Percentiles rank a stretch among this genome's conserved stretches.
phyloP scores from a whole-genome alignment of 1,139 yeast species.

The Scheffersomyces parashehatae region DNA sequence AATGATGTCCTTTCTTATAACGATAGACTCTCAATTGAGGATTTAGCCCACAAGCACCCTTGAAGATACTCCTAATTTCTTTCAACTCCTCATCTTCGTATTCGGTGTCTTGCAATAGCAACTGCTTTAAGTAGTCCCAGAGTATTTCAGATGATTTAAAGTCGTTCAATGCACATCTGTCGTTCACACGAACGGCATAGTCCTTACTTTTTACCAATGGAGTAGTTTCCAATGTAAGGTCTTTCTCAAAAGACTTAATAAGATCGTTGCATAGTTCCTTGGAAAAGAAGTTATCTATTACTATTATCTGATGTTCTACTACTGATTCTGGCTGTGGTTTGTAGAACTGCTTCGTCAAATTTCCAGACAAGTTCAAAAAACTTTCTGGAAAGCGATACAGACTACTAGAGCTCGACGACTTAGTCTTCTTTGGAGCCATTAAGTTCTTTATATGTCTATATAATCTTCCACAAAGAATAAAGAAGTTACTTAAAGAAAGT shows the following conservation, averaged over 20 bases:
- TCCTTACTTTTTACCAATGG: slow-evolving; percentile 50
- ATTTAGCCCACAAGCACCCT: slow-evolving; percentile 50
- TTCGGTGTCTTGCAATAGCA: slow-evolving; percentile 32
- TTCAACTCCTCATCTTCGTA: slow-evolving; percentile 31
- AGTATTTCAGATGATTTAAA: slow-evolving; percentile 36
- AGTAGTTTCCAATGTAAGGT: slow-evolving; percentile 46
- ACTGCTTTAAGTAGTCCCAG: slow-evolving; percentile 43
- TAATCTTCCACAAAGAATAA: too few relatives aligned
- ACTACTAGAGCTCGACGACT: not conserved
- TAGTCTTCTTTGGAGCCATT: slow-evolving; percentile 12
- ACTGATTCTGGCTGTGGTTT: slow-evolving; percentile 35
- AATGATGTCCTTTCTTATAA: slow-evolving; percentile 59
- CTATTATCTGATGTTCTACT: slow-evolving; percentile 45
- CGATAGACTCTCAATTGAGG: slow-evolving; percentile 60
- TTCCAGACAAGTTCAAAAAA: slow-evolving; percentile 22
- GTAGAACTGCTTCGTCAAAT: slow-evolving; percentile 27
- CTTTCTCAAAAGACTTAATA: slow-evolving; percentile 34
- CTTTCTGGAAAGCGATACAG: slow-evolving; percentile 29
- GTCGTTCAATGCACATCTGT: slow-evolving; percentile 48
- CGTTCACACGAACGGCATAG: slow-evolving; percentile 63
- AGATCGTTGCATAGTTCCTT: slow-evolving; percentile 45
- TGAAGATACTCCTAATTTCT: slow-evolving; percentile 28
- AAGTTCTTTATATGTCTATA: not conserved
- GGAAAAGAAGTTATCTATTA: slow-evolving; percentile 46
- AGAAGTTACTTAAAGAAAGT: too few relatives aligned